phyloP scores from a whole-genome alignment of 192 early-diverging fungal genomes.

The Coemansia brasiliensis region DNA sequence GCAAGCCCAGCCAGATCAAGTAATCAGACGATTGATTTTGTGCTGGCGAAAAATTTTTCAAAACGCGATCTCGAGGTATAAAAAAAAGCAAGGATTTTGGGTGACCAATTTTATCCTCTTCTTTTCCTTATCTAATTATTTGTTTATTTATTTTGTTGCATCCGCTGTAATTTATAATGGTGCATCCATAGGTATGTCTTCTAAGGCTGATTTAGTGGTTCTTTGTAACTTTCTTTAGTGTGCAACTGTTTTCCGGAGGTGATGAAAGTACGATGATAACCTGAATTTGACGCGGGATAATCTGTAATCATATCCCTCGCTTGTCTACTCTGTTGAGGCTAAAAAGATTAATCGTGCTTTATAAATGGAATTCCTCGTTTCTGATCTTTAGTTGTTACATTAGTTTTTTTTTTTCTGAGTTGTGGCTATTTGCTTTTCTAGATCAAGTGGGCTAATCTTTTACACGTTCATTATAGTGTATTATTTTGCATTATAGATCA shows the following conservation, averaged over 20 bases:
- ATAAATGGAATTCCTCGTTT: conserved; percentile 58
- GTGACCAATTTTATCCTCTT: not conserved
- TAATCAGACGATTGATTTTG: too few relatives aligned
- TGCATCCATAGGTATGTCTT: conserved; percentile 1
- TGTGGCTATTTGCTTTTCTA: not conserved
- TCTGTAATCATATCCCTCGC: conserved; percentile 53
- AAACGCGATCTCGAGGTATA: too few relatives aligned
- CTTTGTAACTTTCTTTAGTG: not conserved
- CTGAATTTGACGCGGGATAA: conserved; percentile 56
- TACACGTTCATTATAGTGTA: not conserved
- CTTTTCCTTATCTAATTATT: not conserved
- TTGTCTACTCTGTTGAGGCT: conserved; percentile 51
- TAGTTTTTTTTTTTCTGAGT: not conserved
- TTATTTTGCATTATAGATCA: not conserved
- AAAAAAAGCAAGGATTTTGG: not conserved
- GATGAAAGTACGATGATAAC: conserved; percentile 46
- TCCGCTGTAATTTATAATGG: not conserved
- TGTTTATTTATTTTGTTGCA: not conserved
- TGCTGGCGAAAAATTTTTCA: too few relatives aligned
- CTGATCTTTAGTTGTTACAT: conserved; percentile 31
- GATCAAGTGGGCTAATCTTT: not conserved
- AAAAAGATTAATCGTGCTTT: conserved; percentile 32
- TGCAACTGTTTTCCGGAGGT: conserved; percentile 24
- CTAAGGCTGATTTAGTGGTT: not conserved
- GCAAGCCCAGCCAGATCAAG: too few relatives aligned